phyloP scores from a whole-genome alignment of 2,329 filamentous ascomycete genomes.

The Ophiocordyceps camponoti-saundersi region DNA sequence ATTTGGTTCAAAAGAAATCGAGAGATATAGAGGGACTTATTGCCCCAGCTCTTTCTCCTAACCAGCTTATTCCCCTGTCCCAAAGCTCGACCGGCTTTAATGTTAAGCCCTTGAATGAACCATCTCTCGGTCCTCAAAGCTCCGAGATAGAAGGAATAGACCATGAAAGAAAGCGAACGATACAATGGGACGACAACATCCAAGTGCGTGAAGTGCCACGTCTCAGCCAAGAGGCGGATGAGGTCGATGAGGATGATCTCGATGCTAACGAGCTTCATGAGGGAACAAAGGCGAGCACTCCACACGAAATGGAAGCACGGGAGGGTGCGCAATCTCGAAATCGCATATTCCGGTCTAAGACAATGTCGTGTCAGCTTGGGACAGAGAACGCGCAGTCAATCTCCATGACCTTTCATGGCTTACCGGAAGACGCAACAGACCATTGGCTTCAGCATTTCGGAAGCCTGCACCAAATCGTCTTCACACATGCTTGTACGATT shows the following conservation, averaged over 20 bases:
- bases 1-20: slow-evolving; percentile 22
- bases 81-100: neutral
- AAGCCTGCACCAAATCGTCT: slow-evolving; percentile 9
- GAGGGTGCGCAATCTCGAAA: neutral
- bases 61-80: slow-evolving; percentile 12
- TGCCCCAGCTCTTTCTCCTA: slow-evolving; percentile 17
- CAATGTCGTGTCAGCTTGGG: slow-evolving; percentile 4
- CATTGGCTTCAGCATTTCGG: slow-evolving; percentile 13
- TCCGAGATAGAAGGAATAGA: neutral
- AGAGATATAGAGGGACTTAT: slow-evolving; percentile 25
- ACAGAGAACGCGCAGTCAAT: neutral
- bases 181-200: neutral
- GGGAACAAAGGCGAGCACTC: neutral
- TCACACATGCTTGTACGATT: slow-evolving; percentile 17
- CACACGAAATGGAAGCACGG: neutral
- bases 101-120: neutral
- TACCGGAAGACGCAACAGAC: slow-evolving; percentile 3
- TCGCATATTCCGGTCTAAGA: neutral
- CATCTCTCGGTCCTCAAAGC: neutral
- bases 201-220: neutral
- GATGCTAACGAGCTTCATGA: neutral
- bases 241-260: neutral
- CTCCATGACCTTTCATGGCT: slow-evolving; percentile 4
- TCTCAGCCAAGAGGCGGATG: neutral
- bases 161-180: neutral